These are phyloP conservation scores for Lepidium didymum DNA, from an alignment of 345 rosid species.

Conservation along the genomic window DNA sequence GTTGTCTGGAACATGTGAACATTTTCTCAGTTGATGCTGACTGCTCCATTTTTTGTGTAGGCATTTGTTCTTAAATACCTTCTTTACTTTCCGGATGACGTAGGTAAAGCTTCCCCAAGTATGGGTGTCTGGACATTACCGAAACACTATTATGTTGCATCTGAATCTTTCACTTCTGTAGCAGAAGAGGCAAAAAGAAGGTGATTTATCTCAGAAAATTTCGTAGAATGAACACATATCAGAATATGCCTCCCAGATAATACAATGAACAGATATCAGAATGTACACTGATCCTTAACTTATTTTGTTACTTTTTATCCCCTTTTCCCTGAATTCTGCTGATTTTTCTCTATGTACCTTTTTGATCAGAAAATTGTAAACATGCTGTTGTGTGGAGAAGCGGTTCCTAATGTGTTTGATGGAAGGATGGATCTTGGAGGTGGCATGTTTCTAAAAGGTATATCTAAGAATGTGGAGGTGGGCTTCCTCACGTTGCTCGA, in stretches of 20 bases:
- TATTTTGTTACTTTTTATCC: background rate
- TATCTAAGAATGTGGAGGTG: conserved; percentile 76
- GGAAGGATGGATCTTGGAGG: conserved; percentile 98
- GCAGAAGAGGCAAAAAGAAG: conserved; percentile 68
- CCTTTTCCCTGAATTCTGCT: background rate
- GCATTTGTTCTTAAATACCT: conserved; percentile 95
- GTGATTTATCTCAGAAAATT: conserved; percentile 44
- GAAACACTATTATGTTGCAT: conserved; percentile 36
- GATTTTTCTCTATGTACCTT: conserved; percentile 2
- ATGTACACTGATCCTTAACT: background rate
- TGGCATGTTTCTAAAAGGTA: conserved; percentile 87
- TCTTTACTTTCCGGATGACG: conserved; percentile 71
- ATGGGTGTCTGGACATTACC: conserved; percentile 34
- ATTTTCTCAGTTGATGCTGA: conserved; percentile 14
- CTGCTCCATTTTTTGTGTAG: conserved; percentile 39
- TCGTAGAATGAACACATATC: too few species aligned
- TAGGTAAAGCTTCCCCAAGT: conserved; percentile 35
- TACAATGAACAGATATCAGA: background rate
- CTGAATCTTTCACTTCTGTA: conserved; percentile 48
- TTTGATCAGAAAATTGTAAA: conserved; percentile 88
- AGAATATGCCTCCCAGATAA: conserved; percentile 99
- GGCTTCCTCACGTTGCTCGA: conserved; percentile 95
- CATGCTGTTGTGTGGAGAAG: conserved; percentile 88
- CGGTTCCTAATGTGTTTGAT: conserved; percentile 92
- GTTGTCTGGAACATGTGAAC: background rate